Percentiles rank a stretch among this genome's conserved stretches.
These are phyloP conservation scores for Hypoxylon trugodes DNA, from an alignment of 495 filamentous ascomycete genomes.

Conservation along the genomic window DNA sequence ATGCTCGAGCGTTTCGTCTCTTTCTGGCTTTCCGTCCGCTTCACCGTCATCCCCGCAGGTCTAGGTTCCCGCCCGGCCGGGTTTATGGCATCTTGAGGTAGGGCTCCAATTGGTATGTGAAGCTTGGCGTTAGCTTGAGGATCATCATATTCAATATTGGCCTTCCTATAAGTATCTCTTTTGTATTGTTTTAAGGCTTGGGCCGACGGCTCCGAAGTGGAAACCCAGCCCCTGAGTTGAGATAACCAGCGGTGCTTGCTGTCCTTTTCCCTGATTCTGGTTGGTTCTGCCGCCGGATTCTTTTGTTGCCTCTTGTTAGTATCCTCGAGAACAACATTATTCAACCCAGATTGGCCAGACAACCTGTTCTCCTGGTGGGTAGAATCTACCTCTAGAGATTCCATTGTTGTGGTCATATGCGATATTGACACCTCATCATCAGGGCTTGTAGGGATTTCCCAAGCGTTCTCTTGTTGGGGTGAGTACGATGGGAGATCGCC, in stretches of 20 bases:
- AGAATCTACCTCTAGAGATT: slow-evolving; percentile 7
- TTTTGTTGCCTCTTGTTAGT: neutral
- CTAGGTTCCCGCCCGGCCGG: slow-evolving; percentile 40
- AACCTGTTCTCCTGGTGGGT: neutral
- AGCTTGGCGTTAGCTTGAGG: slow-evolving; percentile 44
- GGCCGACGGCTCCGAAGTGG: slow-evolving; percentile 51
- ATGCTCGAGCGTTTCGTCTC: slow-evolving; percentile 15
- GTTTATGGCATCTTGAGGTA: slow-evolving; percentile 48
- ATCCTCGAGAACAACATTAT: neutral
- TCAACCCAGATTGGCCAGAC: neutral
- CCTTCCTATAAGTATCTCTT: slow-evolving; percentile 47
- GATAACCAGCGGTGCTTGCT: slow-evolving; percentile 42
- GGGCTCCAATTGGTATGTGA: slow-evolving; percentile 46
- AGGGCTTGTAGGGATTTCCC: slow-evolving; percentile 1
- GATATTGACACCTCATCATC: slow-evolving; percentile 6
- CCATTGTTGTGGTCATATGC: slow-evolving; percentile 8
- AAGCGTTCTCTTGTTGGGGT: neutral
- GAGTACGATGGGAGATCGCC: neutral
- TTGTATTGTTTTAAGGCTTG: slow-evolving; percentile 51
- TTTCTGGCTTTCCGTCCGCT: slow-evolving; percentile 36
- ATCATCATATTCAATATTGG: slow-evolving; percentile 44
- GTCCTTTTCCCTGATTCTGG: slow-evolving; percentile 25
- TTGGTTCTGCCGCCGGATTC: slow-evolving; percentile 1
- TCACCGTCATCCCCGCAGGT: slow-evolving; percentile 47
- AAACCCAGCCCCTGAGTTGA: slow-evolving; percentile 53